Base-by-base conservation (phyloP, 495 filamentous ascomycete species). In the Aspergillus sclerotiicarbonarius region DNA sequence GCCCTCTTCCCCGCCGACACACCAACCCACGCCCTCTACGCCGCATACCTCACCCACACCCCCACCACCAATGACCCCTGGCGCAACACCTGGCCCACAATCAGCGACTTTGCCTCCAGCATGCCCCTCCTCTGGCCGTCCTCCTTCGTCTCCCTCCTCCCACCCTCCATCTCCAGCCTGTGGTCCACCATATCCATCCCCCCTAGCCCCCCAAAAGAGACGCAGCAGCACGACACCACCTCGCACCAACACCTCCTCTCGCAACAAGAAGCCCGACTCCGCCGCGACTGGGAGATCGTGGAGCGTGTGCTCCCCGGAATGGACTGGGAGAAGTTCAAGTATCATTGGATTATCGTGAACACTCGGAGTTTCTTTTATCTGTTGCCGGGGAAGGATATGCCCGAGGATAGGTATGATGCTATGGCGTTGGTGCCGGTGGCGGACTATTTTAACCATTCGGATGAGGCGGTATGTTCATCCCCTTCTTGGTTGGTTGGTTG, bases 401-500 rank as follows among this genome's bases (percentile, higher is more conserved):
- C 83, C 0, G 65, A 74, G 29, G 71, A 76, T 25, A 74, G 70
- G 1, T 87, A 90, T 64, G 88, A 94, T 69, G 82, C 84, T 49
- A 89, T 95, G 85, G 88, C 84, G 0, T 71, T 96, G 60, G 82
- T 89, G 70, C 92, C 92, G 1, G 91, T 95, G 58, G 85, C 90
- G 3, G 92, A 96, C 73, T 87, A 92, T 56, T 91, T 96, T 72
- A 96, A 96, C 67, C 92, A 94, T 68, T 74, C 78, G 1, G 83
- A 87, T 62, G 70, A 73, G 33, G 68, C 72, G 48, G 75, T 78
- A 67, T 20, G 69, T 69, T 25, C 20, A 0, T n/a, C 20, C 37
- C 32, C 25, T 53, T 39, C 6, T 19, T 56, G n/a, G 44, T 8
- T 21, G 30, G n/a, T 31, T 47, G 3, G 18, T 10, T 32, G 33